Evolutionary conservation across 1,284 basidiomycete genomes (phyloP).

Genomic region (Mycosarcoma maydis): DNA sequence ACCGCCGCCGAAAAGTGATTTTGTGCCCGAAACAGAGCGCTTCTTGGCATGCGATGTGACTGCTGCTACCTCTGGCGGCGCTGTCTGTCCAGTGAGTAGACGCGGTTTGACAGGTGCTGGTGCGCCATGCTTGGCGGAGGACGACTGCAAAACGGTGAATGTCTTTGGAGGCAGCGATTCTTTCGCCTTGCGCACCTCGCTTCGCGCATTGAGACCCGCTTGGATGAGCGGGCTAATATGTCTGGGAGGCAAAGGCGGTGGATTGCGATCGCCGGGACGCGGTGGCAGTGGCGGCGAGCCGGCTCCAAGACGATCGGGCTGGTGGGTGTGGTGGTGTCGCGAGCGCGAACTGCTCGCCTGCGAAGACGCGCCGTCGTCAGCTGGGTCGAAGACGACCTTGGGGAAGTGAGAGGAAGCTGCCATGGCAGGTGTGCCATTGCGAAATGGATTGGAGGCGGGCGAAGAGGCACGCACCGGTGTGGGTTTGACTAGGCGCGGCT

Average conservation of each 20-base stretch:
- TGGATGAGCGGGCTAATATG: constrained; percentile 65
- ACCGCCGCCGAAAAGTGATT: constrained; percentile 26
- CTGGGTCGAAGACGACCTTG: constrained; percentile 39
- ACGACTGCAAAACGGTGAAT: constrained; percentile 63
- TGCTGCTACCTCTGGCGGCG: constrained; percentile 46
- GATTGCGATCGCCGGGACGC: constrained; percentile 40
- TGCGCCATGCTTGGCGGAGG: constrained; percentile 36
- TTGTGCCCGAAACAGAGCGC: constrained; percentile 47
- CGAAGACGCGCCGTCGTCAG: constrained; percentile 37
- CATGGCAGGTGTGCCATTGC: constrained; percentile 43
- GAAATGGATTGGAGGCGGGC: constrained; percentile 50
- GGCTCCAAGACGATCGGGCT: constrained; percentile 40
- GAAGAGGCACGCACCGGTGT: constrained; percentile 59
- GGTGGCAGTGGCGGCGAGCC: constrained; percentile 48
- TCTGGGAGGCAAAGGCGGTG: constrained; percentile 60
- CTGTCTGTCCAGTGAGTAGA: constrained; percentile 55
- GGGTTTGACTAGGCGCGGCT: constrained; percentile 60
- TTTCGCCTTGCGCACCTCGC: constrained; percentile 59
- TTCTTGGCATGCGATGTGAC: constrained; percentile 44
- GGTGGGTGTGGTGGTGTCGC: constrained; percentile 22
- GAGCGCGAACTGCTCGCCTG: constrained; percentile 43
- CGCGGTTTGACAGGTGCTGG: constrained; percentile 42
- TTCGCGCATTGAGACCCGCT: constrained; percentile 62
- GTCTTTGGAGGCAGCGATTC: constrained; percentile 65
- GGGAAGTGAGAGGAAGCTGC: constrained; percentile 32